Evolutionary conservation across 345 rosid species (phyloP).

Genomic region (Camelina neglecta): DNA sequence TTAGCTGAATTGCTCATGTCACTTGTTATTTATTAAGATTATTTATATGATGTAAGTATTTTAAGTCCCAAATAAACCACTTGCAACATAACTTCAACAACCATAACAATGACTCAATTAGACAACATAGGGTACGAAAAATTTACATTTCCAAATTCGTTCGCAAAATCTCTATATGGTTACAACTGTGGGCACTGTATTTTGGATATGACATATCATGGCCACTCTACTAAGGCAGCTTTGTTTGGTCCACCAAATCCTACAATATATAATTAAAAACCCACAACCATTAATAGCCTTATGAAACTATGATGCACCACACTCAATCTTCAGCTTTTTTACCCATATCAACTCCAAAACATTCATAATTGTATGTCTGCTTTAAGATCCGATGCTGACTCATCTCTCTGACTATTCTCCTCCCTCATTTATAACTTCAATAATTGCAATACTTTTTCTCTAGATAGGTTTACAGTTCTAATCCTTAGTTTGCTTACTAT

Average conservation of each 20-base stretch:
- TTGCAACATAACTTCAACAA: background rate
- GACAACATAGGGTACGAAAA: background rate
- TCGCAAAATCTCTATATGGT: background rate
- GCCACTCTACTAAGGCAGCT: slow-evolving; percentile 26
- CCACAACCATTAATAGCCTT: slow-evolving; percentile 35
- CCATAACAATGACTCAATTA: background rate
- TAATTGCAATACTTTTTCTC: background rate
- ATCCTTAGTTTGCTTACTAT: background rate
- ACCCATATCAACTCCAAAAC: background rate
- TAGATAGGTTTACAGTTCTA: background rate
- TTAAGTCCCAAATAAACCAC: background rate
- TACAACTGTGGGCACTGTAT: background rate
- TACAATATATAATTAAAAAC: background rate
- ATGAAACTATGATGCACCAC: slow-evolving; percentile 35
- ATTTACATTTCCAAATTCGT: background rate
- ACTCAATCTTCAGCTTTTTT: slow-evolving; percentile 22
- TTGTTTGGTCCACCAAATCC: slow-evolving; percentile 37
- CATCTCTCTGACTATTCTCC: background rate
- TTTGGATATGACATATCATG: slow-evolving; percentile 26
- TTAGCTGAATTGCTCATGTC: slow-evolving; percentile 15
- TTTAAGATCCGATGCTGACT: slow-evolving; percentile 24
- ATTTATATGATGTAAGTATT: too few relatives aligned
- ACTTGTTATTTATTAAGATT: background rate
- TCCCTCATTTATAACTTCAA: slow-evolving; percentile 10
- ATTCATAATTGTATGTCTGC: slow-evolving; percentile 38